Evolutionary conservation across 176 grass and related monocot genomes (phyloP).

Genomic region (Luzula sylvatica): DNA sequence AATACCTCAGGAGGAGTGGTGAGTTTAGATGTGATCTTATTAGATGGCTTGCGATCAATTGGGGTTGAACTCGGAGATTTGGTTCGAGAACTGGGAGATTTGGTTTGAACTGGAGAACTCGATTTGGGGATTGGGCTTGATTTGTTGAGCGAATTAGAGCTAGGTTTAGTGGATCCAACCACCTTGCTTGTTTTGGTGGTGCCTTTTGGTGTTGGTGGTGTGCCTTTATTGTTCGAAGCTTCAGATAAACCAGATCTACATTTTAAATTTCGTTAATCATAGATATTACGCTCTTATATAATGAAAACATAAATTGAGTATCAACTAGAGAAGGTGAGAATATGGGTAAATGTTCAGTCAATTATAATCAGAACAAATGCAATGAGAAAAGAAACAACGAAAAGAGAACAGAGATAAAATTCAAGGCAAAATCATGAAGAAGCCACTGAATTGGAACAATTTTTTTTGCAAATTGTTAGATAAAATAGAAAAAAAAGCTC

Average conservation of each 20-base stretch:
- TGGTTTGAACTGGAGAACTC: slow-evolving; percentile 16
- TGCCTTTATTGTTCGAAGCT: slow-evolving; percentile 46
- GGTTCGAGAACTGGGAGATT: slow-evolving; percentile 38
- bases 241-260: slow-evolving; percentile 56
- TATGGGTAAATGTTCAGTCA: background rate
- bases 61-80: slow-evolving; percentile 28
- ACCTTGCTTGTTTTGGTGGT: slow-evolving; percentile 29
- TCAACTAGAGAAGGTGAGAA: too few relatives aligned
- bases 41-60: slow-evolving; percentile 34
- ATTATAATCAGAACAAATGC: slow-evolving; percentile 1
- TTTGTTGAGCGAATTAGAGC: slow-evolving; percentile 26
- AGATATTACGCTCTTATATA: background rate
- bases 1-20: slow-evolving; percentile 14
- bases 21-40: slow-evolving; percentile 31
- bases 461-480: background rate
- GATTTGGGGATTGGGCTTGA: slow-evolving; percentile 17
- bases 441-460: background rate
- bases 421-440: background rate
- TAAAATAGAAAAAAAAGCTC: background rate
- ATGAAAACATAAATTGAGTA: too few relatives aligned
- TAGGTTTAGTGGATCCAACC: slow-evolving; percentile 8
- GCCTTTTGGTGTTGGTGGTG: slow-evolving; percentile 46
- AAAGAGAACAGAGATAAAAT: background rate
- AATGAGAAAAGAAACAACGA: background rate
- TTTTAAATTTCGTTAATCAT: background rate